Base-by-base conservation (phyloP, 2,329 filamentous ascomycete genomes). In the Botryosphaeria dothidea region DNA sequence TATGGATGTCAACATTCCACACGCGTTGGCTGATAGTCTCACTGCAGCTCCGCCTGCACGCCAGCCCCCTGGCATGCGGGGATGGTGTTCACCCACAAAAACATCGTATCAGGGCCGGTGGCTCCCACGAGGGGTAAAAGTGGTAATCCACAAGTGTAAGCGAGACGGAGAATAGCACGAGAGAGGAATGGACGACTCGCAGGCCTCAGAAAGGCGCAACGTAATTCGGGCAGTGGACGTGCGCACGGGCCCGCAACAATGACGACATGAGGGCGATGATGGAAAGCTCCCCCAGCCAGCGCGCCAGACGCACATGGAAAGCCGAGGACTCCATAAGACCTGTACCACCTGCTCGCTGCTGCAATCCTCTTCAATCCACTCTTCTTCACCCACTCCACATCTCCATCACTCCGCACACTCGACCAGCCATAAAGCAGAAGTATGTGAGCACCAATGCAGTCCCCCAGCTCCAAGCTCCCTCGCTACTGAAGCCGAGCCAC, bases 261-360 rank as follows among this genome's bases (percentile, higher is more conserved):
- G 58, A 62, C 58, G 58, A 62, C 58, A 62, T 51, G 58, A 21
- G 29, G 21, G 56, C 56, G 41, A 60, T 60, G 56, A 46, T 46
- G 56, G 56, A 60, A 60, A 46, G 41, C 23, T 29, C 41, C 25
- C 38, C 27, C 38, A 31, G 36, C 19, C 19, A 17, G 19, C n/a
- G n/a, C n/a, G n/a, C n/a, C n/a, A n/a, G n/a, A n/a, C n/a, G n/a
- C 56, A 60, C 56, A 46, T 45, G 38, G 56, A 45, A 57, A 57
- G 54, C 54, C 54, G 36, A 45, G 54, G 17, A 58, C 38, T 36
- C 23, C 54, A 60, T 41, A 60, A 60, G 56, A 60, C 25, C 41
- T 46, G 25, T 60, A 60, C 41, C 41, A 34, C 25, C 41, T 60
- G 41, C 56, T 31, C 13, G 7, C 43, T 38, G 13, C 38, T 29